These are phyloP conservation scores for Lactifluus piperatus DNA, from an alignment of 768 basidiomycete species.

Conservation along the genomic window DNA sequence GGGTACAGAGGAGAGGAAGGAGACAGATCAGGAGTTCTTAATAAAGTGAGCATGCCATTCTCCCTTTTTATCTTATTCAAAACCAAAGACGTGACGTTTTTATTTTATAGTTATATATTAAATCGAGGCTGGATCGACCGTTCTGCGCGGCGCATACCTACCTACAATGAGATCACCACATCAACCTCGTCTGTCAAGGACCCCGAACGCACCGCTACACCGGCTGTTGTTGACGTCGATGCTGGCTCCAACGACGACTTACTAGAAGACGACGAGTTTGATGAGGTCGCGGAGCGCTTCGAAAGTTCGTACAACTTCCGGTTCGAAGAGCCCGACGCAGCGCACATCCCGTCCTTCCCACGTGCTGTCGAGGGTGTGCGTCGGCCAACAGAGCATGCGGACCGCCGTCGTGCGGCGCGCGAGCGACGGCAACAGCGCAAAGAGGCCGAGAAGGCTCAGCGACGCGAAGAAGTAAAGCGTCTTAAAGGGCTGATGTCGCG, in stretches of 20 bases:
- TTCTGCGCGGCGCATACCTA: conserved; percentile 63
- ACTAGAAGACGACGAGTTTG: conserved; percentile 62
- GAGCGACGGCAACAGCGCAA: conserved; percentile 68
- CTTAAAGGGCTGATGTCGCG: conserved; percentile 80
- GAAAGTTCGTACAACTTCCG: conserved; percentile 98
- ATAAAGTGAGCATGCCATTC: conserved; percentile 56
- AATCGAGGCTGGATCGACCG: conserved; percentile 97
- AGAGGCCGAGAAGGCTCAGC: conserved; percentile 64
- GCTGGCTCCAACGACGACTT: conserved; percentile 23
- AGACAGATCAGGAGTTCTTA: conserved; percentile 79
- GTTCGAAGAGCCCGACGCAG: conserved; percentile 84
- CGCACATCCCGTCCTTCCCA: conserved; percentile 64
- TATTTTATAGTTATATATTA: conserved; percentile 70
- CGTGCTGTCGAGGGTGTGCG: conserved; percentile 60
- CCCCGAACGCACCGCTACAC: conserved; percentile 17
- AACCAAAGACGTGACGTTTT: not conserved
- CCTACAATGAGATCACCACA: conserved; percentile 70
- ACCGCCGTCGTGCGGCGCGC: conserved; percentile 69
- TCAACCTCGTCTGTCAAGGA: conserved; percentile 21
- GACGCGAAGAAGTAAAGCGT: conserved; percentile 72
- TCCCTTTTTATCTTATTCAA: not conserved
- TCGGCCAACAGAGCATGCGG: conserved; percentile 52
- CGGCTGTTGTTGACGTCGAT: conserved; percentile 16
- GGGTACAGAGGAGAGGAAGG: conserved; percentile 36
- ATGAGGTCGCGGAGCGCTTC: conserved; percentile 85